Evolutionary conservation across 495 filamentous ascomycete genomes (phyloP).

Genomic region (Clohesyomyces aquaticus): DNA sequence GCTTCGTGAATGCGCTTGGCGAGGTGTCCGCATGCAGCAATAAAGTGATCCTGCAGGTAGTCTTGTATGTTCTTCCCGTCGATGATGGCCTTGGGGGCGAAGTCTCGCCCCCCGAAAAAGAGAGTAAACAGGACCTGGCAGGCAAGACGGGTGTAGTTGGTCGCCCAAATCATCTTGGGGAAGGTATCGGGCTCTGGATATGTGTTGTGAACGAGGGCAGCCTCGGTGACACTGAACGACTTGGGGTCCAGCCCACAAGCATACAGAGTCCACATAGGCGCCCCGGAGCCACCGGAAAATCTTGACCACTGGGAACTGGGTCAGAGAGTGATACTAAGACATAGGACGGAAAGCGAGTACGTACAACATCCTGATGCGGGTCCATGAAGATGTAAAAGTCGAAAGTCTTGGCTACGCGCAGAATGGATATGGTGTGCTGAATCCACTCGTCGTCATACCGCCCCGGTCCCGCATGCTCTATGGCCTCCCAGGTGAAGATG

Average conservation of each 20-base stretch:
- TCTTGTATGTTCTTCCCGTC: constrained; percentile 96
- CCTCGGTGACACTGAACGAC: constrained; percentile 83
- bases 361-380: constrained; percentile 92
- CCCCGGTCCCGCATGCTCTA: constrained; percentile 91
- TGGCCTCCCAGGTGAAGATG: constrained; percentile 98
- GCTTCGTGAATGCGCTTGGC: constrained; percentile 87
- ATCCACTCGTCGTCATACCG: constrained; percentile 96
- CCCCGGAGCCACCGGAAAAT: constrained; percentile 90
- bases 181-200: constrained; percentile 85
- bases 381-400: constrained; percentile 98
- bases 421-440: constrained; percentile 79
- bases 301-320: constrained; percentile 76
- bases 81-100: constrained; percentile 94
- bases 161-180: constrained; percentile 99
- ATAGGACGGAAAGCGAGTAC: constrained; percentile 40
- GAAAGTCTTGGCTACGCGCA: constrained; percentile 83
- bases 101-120: constrained; percentile 91
- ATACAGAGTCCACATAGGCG: constrained; percentile 97
- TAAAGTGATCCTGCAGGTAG: constrained; percentile 86
- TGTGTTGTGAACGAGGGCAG: constrained; percentile 91
- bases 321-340: constrained; percentile 20
- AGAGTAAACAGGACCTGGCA: constrained; percentile 91
- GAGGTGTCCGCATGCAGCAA: constrained; percentile 76
- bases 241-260: constrained; percentile 87
- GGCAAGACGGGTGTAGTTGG: constrained; percentile 87